Percentiles rank a stretch among this genome's conserved stretches.
Evolutionary conservation across 495 filamentous ascomycete genomes (phyloP).

Genomic region (Podospora bellae-mahoneyi): DNA sequence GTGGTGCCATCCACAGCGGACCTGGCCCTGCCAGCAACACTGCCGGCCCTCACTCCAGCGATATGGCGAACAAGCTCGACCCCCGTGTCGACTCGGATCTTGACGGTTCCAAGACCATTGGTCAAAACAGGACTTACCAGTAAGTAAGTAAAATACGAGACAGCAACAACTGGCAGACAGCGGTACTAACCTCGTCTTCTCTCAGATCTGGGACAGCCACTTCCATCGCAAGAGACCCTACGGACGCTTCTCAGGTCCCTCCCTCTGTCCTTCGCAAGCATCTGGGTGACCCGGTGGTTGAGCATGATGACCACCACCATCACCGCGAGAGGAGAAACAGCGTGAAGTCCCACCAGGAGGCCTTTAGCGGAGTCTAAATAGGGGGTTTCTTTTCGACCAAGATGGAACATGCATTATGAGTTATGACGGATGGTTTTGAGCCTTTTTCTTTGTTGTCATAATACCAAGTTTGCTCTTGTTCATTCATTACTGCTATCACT

Average conservation of each 20-base stretch:
- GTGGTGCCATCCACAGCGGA: conserved; percentile 21
- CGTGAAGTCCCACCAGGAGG: conserved; percentile 39
- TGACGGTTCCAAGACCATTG: conserved; percentile 34
- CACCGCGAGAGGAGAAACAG: conserved; percentile 40
- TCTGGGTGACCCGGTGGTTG: conserved; percentile 38
- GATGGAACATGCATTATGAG: not conserved
- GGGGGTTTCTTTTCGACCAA: not conserved
- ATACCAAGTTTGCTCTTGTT: not conserved
- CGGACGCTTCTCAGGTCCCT: conserved; percentile 48
- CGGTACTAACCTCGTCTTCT: not conserved
- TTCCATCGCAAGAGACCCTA: conserved; percentile 34
- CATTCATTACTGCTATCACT: not conserved
- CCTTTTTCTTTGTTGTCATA: not conserved
- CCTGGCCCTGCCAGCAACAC: conserved; percentile 20
- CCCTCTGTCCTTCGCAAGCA: conserved; percentile 41
- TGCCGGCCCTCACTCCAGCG: conserved; percentile 16
- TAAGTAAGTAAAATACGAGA: conserved; percentile 40
- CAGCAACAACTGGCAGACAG: conserved; percentile 5
- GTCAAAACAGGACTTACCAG: conserved; percentile 46
- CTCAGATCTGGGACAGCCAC: not conserved
- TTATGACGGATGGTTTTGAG: conserved; percentile 15
- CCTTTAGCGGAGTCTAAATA: conserved; percentile 36
- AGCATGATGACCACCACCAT: conserved; percentile 37
- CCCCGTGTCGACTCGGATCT: conserved; percentile 29
- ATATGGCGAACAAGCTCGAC: conserved; percentile 17